Evolutionary conservation across 2,329 filamentous ascomycete species (phyloP).

Genomic region (Neurospora sp.): DNA sequence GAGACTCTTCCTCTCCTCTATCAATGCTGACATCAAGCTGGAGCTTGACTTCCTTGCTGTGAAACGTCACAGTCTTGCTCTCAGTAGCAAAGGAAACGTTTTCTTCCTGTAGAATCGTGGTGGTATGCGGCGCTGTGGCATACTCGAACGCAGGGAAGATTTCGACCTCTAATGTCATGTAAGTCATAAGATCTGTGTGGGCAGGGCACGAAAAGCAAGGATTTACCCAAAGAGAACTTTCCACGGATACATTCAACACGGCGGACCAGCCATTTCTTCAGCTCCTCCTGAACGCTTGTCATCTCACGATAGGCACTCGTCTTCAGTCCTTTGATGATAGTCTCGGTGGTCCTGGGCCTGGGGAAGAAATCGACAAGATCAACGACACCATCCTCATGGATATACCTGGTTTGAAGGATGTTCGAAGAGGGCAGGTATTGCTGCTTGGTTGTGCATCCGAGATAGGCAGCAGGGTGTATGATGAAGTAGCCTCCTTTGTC

Average conservation of each 20-base stretch:
- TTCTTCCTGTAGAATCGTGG: conserved; percentile 39
- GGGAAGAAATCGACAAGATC: conserved; percentile 70
- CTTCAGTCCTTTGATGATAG: conserved; percentile 36
- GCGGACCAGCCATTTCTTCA: conserved; percentile 62
- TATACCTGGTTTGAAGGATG: conserved; percentile 67
- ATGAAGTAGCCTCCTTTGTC: conserved; percentile 65
- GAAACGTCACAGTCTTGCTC: conserved; percentile 55
- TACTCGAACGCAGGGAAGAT: conserved; percentile 67
- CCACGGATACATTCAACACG: conserved; percentile 66
- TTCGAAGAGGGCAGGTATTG: conserved; percentile 67
- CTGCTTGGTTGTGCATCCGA: conserved; percentile 60
- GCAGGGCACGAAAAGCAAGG: neutral
- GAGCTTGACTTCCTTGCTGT: conserved; percentile 46
- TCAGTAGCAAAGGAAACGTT: conserved; percentile 28
- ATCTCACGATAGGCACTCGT: conserved; percentile 45
- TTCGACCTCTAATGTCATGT: conserved; percentile 42
- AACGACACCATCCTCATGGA: conserved; percentile 64
- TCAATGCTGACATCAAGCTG: conserved; percentile 61
- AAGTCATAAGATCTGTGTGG: conserved; percentile 2
- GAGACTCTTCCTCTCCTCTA: conserved; percentile 37
- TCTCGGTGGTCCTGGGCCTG: conserved; percentile 49
- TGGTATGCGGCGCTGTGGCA: conserved; percentile 51
- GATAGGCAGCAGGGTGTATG: conserved; percentile 44
- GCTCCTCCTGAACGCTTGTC: conserved; percentile 44
- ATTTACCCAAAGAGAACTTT: conserved; percentile 45